Evolutionary conservation across 2,329 filamentous ascomycete species (phyloP).

Genomic region (Colletotrichum melonis): DNA sequence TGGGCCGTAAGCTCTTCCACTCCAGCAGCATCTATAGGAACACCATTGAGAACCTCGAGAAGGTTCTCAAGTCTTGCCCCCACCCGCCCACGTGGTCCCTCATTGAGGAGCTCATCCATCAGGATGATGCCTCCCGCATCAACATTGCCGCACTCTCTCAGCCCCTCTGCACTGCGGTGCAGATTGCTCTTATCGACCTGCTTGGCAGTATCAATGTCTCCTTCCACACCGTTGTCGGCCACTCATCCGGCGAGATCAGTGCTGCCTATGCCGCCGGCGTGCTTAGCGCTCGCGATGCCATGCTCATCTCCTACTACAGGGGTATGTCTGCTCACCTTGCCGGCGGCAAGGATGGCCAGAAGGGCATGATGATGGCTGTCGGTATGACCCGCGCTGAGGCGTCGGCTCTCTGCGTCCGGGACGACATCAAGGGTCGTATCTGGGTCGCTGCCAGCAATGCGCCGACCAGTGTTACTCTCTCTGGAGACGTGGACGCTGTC

Average conservation of each 20-base stretch:
- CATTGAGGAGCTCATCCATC: constrained; percentile 37
- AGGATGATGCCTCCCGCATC: constrained; percentile 32
- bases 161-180: constrained; percentile 38
- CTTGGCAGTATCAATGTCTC: constrained; percentile 28
- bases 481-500: constrained; percentile 43
- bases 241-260: constrained; percentile 44
- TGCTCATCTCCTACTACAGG: constrained; percentile 40
- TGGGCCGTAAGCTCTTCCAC: constrained; percentile 44
- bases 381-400: constrained; percentile 36
- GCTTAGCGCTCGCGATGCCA: constrained; percentile 35
- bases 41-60: constrained; percentile 36
- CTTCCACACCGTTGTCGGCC: constrained; percentile 38
- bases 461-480: constrained; percentile 46
- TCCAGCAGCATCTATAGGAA: constrained; percentile 23
- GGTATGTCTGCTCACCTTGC: constrained; percentile 36
- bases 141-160: constrained; percentile 38
- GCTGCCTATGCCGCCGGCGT: constrained; percentile 50
- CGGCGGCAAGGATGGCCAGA: constrained; percentile 22
- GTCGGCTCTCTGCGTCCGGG: constrained; percentile 33
- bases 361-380: constrained; percentile 40
- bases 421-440: constrained; percentile 37
- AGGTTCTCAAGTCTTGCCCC: constrained; percentile 17
- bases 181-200: constrained; percentile 39
- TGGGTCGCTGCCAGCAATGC: constrained; percentile 42
- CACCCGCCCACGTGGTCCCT: constrained; percentile 25